Base-by-base conservation (phyloP, 441 rosid species). In the Croton laevigatus region DNA sequence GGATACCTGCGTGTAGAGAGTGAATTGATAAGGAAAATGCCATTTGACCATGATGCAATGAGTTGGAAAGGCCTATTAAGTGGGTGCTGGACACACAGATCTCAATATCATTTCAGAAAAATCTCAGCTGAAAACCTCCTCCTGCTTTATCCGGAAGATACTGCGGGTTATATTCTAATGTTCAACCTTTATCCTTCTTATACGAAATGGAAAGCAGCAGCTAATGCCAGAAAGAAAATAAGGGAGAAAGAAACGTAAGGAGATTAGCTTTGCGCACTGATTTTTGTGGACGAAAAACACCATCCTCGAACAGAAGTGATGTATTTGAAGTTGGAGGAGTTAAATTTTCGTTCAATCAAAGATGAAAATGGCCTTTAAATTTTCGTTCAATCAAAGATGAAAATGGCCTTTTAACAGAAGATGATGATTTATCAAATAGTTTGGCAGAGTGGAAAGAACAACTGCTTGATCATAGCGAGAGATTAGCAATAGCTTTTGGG, bases 31-130 rank as follows among this genome's bases (percentile, higher is more conserved):
- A 49, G 71, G 59, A 77, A 80, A 7, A 86, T 89, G 88, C 75
- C 46, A 22, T 79, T 81, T 57, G 45, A 77, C 62, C 86, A 90
- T 0, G 92, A 88, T 70, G 88, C 91, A 71, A 86, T 89, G 22
- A 90, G 86, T 44, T 92, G 96, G 97, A 91, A 94, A 0, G 87
- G 91, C 37, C 80, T 92, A 44, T 67, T 92, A 78, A 91, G 94
- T 58, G 96, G 93, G 7, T 90, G 96, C 76, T 86, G 83, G 79
- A 92, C 86, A 45, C 84, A 88, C 70, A 85, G 84, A 92, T 65
- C 78, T 84, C 55, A 88, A 85, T 71, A 58, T 88, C n/a, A n/a
- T n/a, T n/a, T n/a, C 5, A 94, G 94, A 40, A 85, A 90, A 75
- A 37, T 86, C 19, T 94, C 91, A 49, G 88, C 89, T 17, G 74